phyloP scores from a whole-genome alignment of 345 rosid genomes.

The Zanthoxylum bungeanum region DNA sequence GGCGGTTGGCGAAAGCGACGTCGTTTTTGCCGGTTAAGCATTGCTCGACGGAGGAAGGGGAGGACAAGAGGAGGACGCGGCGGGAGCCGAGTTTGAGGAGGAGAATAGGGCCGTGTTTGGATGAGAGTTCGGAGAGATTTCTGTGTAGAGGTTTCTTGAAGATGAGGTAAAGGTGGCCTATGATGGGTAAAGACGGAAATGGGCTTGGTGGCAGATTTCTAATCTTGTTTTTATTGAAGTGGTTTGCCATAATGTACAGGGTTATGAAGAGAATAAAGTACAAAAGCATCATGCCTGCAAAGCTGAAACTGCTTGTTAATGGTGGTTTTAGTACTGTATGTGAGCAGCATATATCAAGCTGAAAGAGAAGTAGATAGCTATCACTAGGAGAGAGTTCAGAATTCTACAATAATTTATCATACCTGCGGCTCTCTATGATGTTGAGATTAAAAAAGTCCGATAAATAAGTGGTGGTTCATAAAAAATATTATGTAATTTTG shows the following conservation, averaged over 20 bases:
- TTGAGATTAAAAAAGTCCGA: no score
- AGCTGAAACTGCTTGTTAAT: neutral
- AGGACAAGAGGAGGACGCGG: constrained; percentile 27
- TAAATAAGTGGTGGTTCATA: no score
- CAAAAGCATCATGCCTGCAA: neutral
- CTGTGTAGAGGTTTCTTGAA: constrained; percentile 27
- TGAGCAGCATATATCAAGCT: neutral
- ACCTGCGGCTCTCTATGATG: no score
- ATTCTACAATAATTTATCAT: no score
- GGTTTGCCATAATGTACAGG: constrained; percentile 12
- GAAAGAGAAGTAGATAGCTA: no score
- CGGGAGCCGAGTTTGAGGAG: constrained; percentile 26
- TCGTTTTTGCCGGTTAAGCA: constrained; percentile 34
- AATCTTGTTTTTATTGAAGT: constrained; percentile 1
- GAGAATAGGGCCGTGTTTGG: constrained; percentile 18
- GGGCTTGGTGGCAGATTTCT: constrained; percentile 26
- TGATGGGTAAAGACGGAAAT: constrained; percentile 23
- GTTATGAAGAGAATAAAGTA: neutral
- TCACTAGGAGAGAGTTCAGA: no score
- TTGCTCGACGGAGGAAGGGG: constrained; percentile 23
- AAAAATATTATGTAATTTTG: no score
- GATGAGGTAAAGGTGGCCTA: constrained; percentile 34
- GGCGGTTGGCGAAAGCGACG: constrained; percentile 32
- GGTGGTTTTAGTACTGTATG: neutral
- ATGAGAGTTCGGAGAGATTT: constrained; percentile 23